Conservation (phyloP, 768 basidiomycete genomes). For the Kwoniella sp. region DNA sequence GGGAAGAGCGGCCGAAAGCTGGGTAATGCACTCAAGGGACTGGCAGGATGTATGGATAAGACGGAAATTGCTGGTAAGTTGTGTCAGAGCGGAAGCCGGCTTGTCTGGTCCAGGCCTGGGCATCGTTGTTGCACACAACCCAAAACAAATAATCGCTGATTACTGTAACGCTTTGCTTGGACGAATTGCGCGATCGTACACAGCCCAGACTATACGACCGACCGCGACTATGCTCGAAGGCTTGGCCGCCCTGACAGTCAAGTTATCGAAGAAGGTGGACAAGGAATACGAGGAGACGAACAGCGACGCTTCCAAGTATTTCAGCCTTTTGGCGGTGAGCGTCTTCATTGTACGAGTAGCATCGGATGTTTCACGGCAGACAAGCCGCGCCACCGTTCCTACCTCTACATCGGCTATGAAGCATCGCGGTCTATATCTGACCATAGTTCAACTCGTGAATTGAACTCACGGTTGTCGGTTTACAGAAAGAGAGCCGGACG, state of each 20-base stretch:
- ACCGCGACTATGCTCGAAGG: constrained; percentile 15
- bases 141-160: neutral
- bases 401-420: too few relatives aligned
- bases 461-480: neutral
- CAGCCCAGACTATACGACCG: constrained; percentile 24
- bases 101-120: too few relatives aligned
- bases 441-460: too few relatives aligned
- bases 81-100: too few relatives aligned
- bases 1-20: constrained; percentile 19
- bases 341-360: too few relatives aligned
- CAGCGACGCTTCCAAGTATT: constrained; percentile 25
- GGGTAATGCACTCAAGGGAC: constrained; percentile 16
- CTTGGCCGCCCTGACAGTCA: constrained; percentile 5
- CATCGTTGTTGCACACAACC: too few relatives aligned
- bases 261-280: constrained; percentile 21
- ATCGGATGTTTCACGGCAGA: too few relatives aligned
- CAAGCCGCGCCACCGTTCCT: too few relatives aligned
- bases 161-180: neutral
- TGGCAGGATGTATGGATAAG: constrained; percentile 19
- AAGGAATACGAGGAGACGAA: constrained; percentile 25
- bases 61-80: constrained; percentile 18
- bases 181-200: too few relatives aligned
- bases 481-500: constrained; percentile 21
- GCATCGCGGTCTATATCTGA: too few relatives aligned
- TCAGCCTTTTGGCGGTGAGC: constrained; percentile 20